These are phyloP conservation scores for Xylaria sp. DNA, from an alignment of 2,329 filamentous ascomycete genomes.

Conservation along the genomic window DNA sequence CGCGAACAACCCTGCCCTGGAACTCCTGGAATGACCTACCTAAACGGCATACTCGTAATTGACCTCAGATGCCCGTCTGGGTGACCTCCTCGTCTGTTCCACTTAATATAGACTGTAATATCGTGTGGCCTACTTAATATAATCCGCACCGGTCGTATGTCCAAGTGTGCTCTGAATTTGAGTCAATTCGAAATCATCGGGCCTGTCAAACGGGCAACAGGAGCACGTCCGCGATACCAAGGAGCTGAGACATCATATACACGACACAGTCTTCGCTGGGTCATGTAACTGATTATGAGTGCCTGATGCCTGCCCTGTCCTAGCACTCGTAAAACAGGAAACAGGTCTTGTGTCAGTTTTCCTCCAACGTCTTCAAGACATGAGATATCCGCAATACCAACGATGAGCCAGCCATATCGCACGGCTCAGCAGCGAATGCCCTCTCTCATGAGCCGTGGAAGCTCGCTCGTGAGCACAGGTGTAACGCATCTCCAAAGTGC, in stretches of 20 bases:
- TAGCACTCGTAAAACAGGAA: too few relatives aligned
- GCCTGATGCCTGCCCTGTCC: background rate
- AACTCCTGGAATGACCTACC: background rate
- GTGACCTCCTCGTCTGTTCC: background rate
- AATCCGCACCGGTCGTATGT: background rate
- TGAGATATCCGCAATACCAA: conserved; percentile 4
- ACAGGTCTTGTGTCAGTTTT: background rate
- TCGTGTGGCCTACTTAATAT: background rate
- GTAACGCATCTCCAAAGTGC: conserved; percentile 8
- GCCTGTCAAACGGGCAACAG: too few relatives aligned
- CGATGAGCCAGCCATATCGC: conserved; percentile 2
- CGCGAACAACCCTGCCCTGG: conserved; percentile 5
- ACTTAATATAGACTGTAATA: background rate
- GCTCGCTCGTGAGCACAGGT: conserved; percentile 6
- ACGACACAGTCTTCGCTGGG: background rate
- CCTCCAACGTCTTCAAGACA: background rate
- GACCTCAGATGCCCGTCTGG: conserved; percentile 7
- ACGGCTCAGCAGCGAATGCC: conserved; percentile 6
- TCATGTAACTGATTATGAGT: background rate
- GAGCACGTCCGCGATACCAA: background rate
- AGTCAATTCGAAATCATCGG: background rate
- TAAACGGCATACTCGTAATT: conserved; percentile 13
- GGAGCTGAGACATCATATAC: background rate
- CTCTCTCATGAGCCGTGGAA: background rate
- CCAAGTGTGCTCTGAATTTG: background rate